phyloP scores from a whole-genome alignment of 176 grass and related monocot genomes.

The Hordeum marinum region DNA sequence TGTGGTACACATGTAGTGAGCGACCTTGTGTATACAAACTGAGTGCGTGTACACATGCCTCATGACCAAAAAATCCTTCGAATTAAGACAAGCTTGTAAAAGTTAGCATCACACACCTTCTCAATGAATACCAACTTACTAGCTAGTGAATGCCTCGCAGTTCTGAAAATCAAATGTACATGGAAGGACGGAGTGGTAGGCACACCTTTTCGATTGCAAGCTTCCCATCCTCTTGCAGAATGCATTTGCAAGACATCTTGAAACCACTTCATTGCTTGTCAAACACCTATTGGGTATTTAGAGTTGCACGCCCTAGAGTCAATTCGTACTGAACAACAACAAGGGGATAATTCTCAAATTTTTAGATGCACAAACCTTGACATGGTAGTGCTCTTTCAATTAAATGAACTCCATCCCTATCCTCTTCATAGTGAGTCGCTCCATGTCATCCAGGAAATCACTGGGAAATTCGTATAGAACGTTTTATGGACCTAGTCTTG shows the following conservation, averaged over 20 bases:
- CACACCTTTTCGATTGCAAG: constrained; percentile 24
- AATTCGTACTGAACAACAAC: background rate
- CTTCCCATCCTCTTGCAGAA: constrained; percentile 25
- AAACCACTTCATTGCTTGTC: constrained; percentile 40
- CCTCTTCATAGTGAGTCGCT: background rate
- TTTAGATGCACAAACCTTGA: constrained; percentile 13
- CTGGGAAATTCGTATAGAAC: constrained; percentile 22
- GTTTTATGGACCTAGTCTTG: constrained; percentile 21
- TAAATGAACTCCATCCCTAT: constrained; percentile 30
- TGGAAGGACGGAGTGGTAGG: background rate
- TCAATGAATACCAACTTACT: background rate
- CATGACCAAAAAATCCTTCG: background rate
- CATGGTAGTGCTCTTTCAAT: constrained; percentile 33
- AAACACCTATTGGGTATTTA: constrained; percentile 34
- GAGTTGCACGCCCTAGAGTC: background rate
- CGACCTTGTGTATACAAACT: no score
- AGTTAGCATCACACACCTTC: background rate
- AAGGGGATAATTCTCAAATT: background rate
- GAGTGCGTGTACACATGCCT: background rate
- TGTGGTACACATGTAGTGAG: background rate
- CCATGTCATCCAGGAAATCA: constrained; percentile 26
- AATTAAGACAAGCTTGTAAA: background rate
- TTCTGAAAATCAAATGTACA: background rate
- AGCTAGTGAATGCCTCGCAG: background rate
- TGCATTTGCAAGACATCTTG: constrained; percentile 64